phyloP scores from a whole-genome alignment of 2,329 filamentous ascomycete genomes.

The Cyclaneusma minus region DNA sequence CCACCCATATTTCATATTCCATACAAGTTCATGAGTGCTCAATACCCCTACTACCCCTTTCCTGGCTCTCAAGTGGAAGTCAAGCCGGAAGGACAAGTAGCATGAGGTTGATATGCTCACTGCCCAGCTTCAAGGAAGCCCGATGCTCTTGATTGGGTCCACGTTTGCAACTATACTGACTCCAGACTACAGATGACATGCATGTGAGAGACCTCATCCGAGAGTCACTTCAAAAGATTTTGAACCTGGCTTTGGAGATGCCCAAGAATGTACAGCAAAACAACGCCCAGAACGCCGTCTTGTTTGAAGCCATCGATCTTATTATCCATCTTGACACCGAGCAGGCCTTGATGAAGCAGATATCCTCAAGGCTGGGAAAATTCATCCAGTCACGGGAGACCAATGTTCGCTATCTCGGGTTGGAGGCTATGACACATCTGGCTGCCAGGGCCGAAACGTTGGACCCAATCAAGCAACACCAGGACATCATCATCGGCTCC shows the following conservation, averaged over 20 bases:
- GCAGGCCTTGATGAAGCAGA: constrained; percentile 87
- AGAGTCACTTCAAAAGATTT: constrained; percentile 77
- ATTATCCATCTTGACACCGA: constrained; percentile 97
- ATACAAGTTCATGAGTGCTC: constrained; percentile 10
- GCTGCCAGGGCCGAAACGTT: constrained; percentile 86
- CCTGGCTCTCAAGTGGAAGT: constrained; percentile 80
- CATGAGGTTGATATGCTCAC: constrained; percentile 82
- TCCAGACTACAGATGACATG: constrained; percentile 53
- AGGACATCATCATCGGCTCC: constrained; percentile 88
- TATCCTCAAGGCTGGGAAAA: constrained; percentile 76
- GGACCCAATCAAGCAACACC: constrained; percentile 95
- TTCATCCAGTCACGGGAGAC: constrained; percentile 97
- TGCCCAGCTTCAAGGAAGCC: constrained; percentile 1
- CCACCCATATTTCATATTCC: too few species aligned
- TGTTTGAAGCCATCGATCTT: constrained; percentile 97
- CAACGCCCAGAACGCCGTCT: constrained; percentile 92
- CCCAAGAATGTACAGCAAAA: constrained; percentile 99
- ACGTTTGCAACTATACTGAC: constrained; percentile 15
- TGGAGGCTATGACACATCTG: constrained; percentile 97
- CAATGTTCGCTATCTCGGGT: constrained; percentile 86
- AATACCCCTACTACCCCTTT: constrained; percentile 74
- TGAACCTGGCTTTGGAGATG: constrained; percentile 81
- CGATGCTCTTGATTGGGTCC: neutral
- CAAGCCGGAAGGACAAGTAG: constrained; percentile 80
- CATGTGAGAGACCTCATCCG: constrained; percentile 85